Evolutionary conservation across 345 rosid species (phyloP).

Genomic region (Pelargonium nanum): DNA sequence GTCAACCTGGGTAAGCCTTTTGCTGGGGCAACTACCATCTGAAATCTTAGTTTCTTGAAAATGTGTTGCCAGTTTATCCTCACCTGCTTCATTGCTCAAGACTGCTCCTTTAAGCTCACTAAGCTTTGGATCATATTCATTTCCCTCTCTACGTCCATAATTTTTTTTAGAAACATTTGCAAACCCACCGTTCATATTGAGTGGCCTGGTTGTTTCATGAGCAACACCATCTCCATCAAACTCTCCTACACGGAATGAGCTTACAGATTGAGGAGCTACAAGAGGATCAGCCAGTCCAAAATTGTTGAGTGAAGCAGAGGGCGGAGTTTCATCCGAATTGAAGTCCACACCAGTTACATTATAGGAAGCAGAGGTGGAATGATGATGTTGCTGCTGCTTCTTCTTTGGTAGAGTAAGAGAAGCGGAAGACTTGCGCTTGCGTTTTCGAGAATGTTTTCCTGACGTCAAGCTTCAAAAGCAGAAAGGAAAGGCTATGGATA

Average conservation of each 20-base stretch:
- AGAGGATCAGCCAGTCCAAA: conserved; percentile 24
- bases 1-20: conserved; percentile 42
- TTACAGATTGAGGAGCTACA: conserved; percentile 19
- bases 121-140: conserved; percentile 78
- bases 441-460: conserved; percentile 63
- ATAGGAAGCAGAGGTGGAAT: conserved; percentile 20
- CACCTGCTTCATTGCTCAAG: conserved; percentile 28
- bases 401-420: conserved; percentile 52
- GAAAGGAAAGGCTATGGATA: conserved; percentile 1
- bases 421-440: conserved; percentile 63
- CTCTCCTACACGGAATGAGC: conserved; percentile 25
- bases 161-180: conserved; percentile 23
- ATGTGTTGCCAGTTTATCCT: conserved; percentile 32
- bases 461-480: conserved; percentile 48
- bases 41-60: conserved; percentile 35
- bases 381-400: conserved; percentile 46
- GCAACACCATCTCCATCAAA: conserved; percentile 22
- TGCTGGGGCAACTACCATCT: conserved; percentile 33
- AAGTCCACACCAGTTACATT: conserved; percentile 21
- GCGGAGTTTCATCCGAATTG: conserved; percentile 26
- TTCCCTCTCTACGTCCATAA: conserved; percentile 31
- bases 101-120: conserved; percentile 63
- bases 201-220: conserved; percentile 22
- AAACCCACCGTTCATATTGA: conserved; percentile 41
- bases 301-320: conserved; percentile 30